Conservation (phyloP, 2,329 filamentous ascomycete genomes). For the Pseudogymnoascus sp. region DNA sequence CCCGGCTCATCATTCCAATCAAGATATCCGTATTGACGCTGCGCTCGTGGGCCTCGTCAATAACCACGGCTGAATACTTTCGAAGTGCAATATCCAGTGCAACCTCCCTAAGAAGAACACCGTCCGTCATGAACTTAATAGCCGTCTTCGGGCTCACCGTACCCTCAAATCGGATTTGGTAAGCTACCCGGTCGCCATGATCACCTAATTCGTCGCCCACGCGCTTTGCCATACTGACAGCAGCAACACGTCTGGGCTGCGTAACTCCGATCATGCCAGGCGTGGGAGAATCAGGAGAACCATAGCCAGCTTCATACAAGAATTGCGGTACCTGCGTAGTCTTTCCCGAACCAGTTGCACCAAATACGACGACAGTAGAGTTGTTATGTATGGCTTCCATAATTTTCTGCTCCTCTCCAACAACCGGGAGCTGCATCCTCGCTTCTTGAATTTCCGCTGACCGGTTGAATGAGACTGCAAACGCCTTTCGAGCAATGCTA, state of each 20-base stretch:
- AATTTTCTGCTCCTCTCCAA: constrained; percentile 91
- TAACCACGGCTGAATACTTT: constrained; percentile 88
- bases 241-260: constrained; percentile 87
- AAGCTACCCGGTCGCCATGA: constrained; percentile 69
- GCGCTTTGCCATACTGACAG: constrained; percentile 92
- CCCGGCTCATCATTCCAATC: constrained; percentile 93
- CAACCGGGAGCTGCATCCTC: constrained; percentile 74
- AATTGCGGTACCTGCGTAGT: constrained; percentile 97
- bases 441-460: constrained; percentile 66
- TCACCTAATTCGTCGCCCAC: constrained; percentile 78
- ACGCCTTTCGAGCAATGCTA: constrained; percentile 60
- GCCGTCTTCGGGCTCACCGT: constrained; percentile 72
- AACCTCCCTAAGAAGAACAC: constrained; percentile 85
- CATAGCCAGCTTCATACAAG: constrained; percentile 87
- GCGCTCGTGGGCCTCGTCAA: constrained; percentile 94
- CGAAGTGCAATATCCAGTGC: constrained; percentile 77
- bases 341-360: constrained; percentile 92
- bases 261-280: constrained; percentile 93
- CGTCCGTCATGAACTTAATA: constrained; percentile 98
- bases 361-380: constrained; percentile 82
- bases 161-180: constrained; percentile 92
- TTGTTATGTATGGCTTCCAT: constrained; percentile 97
- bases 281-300: constrained; percentile 65
- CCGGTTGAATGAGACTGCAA: constrained; percentile 63
- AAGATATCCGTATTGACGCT: constrained; percentile 97